These are phyloP conservation scores for Chionographis japonica DNA, from an alignment of 106 monocot genomes.

Conservation along the genomic window DNA sequence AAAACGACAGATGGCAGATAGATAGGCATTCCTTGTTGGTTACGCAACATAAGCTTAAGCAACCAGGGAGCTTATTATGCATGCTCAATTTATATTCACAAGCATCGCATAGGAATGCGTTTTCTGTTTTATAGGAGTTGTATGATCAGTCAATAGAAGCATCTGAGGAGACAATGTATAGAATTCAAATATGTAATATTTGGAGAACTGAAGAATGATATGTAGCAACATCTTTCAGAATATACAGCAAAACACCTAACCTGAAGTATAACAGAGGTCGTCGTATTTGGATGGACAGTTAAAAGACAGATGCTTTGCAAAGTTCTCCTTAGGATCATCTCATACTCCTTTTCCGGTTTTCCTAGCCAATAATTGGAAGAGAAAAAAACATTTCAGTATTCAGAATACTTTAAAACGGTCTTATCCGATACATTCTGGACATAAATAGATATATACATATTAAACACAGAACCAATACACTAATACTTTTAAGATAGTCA, in stretches of 20 bases:
- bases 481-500: too few relatives aligned
- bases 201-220: background rate
- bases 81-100: too few relatives aligned
- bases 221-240: background rate
- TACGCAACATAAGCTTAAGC: too few relatives aligned
- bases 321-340: slow-evolving; percentile 81
- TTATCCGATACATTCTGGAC: too few relatives aligned
- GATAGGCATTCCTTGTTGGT: too few relatives aligned
- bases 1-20: too few relatives aligned
- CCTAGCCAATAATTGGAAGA: slow-evolving; percentile 31
- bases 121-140: too few relatives aligned
- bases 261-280: slow-evolving; percentile 85
- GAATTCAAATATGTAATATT: background rate
- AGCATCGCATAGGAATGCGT: too few relatives aligned
- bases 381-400: background rate
- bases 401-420: background rate
- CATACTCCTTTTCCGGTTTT: slow-evolving; percentile 86
- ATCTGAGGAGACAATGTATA: background rate
- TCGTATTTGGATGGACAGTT: slow-evolving; percentile 83
- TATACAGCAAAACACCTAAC: slow-evolving; percentile 19
- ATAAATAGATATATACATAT: too few relatives aligned
- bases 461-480: too few relatives aligned
- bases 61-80: too few relatives aligned
- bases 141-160: too few relatives aligned
- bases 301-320: slow-evolving; percentile 79